Evolutionary conservation across 345 rosid species (phyloP), one percentile per base, ranked within the genome.

Genomic region (thale cress (Arabidopsis thaliana)): DNA sequence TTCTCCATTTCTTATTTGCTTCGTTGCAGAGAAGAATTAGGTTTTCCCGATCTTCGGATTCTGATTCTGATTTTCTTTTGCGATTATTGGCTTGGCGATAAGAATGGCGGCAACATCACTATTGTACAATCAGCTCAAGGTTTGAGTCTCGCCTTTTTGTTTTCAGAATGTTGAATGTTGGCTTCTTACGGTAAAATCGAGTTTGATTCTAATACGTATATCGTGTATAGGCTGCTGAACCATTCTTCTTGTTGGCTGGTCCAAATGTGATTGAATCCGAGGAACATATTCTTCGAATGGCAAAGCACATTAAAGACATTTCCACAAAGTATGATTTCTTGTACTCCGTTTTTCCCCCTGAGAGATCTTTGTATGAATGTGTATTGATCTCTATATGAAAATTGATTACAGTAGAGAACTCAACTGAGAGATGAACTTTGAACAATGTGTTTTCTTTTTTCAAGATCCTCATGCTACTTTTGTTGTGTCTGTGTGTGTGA

Each of bases 261-360:
- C 98, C 94, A 70, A 92, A 90, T 87, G 99, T 92, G 79, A 95
- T 95, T 56, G 98, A 92, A 84, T 95, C 98, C 4, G 97, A 95
- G 75, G 94, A 95, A 59, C 98, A 95, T 74, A 77, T 88, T 79
- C 76, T 92, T 51, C 80, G 72, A 48, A 89, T 95, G 96, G 98
- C 98, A 53, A 84, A 78, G 36, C 86, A 85, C 76, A 84, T 95
- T 30, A 92, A 90, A 85, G 61, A 75, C 41, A 80, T 95, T 12
- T 66, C 94, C 5, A 73, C 86, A 7, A 95, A 87, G 99, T 92
- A 78, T 38, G 88, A 51, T 71, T 65, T 67, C 40, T 41, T 33
- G 20, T 70, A 16, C 56, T 20, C 3, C 11, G 8, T 16, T 32
- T 69, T 28, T 28, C 14, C 25, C 8, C 33, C 16, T 24, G 41